phyloP scores from a whole-genome alignment of 305 asterid species.

The Fraxinus dipetala region DNA sequence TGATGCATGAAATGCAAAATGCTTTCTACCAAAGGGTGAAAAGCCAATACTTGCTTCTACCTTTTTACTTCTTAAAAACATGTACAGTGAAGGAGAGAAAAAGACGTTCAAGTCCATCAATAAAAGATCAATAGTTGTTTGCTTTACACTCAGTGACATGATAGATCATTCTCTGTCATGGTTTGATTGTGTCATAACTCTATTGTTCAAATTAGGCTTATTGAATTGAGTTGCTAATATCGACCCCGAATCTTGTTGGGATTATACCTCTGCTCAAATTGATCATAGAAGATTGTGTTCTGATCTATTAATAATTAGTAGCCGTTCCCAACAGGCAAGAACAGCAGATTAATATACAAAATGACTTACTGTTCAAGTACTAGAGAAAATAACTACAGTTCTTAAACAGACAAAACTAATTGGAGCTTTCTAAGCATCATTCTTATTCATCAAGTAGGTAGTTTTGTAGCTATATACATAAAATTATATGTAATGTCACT shows the following conservation, averaged over 20 bases:
- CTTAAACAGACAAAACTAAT: slow-evolving; percentile 1
- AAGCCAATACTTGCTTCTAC: slow-evolving; percentile 17
- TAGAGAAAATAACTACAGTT: slow-evolving; percentile 14
- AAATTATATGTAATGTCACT: not conserved
- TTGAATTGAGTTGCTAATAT: not conserved
- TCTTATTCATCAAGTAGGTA: slow-evolving; percentile 28
- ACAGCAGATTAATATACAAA: not conserved
- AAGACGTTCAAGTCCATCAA: not conserved
- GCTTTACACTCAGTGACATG: not conserved
- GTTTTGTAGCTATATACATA: not conserved
- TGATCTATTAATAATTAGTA: not conserved
- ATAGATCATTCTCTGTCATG: not conserved
- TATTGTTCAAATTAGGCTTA: not conserved
- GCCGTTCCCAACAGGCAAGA: not conserved
- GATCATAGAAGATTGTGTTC: not conserved
- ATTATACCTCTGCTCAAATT: not conserved
- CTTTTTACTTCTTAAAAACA: not conserved
- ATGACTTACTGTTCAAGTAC: not conserved
- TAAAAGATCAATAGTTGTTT: slow-evolving; percentile 2
- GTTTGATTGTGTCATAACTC: not conserved
- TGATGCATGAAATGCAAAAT: not conserved
- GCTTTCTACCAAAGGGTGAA: slow-evolving; percentile 30
- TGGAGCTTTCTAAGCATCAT: slow-evolving; percentile 18
- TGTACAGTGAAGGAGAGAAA: slow-evolving; percentile 25
- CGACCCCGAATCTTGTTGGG: not conserved